Evolutionary conservation across 257 asterid genomes (phyloP).

Genomic region (Solanum boliviense): DNA sequence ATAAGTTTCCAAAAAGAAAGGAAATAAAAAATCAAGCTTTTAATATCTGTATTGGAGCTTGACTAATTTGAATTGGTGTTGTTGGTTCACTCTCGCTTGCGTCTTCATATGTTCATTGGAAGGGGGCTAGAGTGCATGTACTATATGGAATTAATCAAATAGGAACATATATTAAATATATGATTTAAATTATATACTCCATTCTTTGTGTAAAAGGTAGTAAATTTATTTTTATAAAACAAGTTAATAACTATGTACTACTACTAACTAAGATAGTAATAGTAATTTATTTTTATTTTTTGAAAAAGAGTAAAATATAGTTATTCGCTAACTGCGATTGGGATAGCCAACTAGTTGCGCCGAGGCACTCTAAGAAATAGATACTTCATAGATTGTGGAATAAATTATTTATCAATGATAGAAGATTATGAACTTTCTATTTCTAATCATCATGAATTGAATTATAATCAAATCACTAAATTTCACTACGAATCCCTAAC

Average conservation of each 20-base stretch:
- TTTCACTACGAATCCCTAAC: background rate
- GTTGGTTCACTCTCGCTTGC: background rate
- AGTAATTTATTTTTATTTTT: background rate
- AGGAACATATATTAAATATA: background rate
- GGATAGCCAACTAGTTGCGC: background rate
- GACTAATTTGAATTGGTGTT: no score
- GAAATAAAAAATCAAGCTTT: no score
- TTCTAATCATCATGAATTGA: background rate
- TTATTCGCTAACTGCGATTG: background rate
- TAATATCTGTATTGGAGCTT: no score
- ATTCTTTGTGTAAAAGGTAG: background rate
- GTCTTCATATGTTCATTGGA: background rate
- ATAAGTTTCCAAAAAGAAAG: background rate
- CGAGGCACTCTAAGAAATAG: background rate
- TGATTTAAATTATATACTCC: background rate
- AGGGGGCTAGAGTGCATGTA: background rate
- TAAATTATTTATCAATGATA: background rate
- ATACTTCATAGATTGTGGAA: background rate
- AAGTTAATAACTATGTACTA: background rate
- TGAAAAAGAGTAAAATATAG: background rate
- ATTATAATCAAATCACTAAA: background rate
- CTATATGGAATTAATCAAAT: background rate
- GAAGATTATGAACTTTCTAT: no score
- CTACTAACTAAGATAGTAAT: background rate
- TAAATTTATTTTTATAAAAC: background rate